phyloP scores from a whole-genome alignment of 495 filamentous ascomycete genomes.

The Neurospora sublineolata region DNA sequence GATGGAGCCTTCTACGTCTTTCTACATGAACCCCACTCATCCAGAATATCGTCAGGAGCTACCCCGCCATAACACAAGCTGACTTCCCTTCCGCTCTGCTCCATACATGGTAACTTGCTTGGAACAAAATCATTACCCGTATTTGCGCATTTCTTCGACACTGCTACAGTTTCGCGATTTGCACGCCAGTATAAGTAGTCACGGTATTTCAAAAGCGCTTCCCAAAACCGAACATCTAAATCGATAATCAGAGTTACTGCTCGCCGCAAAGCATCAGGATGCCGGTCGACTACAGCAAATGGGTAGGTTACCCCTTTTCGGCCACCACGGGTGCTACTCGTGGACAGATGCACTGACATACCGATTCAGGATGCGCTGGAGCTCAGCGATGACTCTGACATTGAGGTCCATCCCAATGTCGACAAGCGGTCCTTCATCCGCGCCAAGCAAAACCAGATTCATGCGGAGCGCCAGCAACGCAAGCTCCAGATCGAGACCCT shows the following conservation, averaged over 20 bases:
- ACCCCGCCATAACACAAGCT: neutral
- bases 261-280: slow-evolving; percentile 37
- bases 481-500: slow-evolving; percentile 80
- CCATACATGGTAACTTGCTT: neutral
- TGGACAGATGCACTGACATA: neutral
- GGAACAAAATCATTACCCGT: neutral
- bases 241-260: neutral
- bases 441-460: slow-evolving; percentile 94
- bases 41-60: neutral
- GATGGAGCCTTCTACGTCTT: neutral
- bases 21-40: neutral
- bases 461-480: slow-evolving; percentile 72
- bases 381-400: slow-evolving; percentile 93
- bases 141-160: neutral
- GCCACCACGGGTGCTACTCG: neutral
- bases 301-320: slow-evolving; percentile 38
- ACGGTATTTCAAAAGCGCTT: neutral
- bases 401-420: slow-evolving; percentile 98
- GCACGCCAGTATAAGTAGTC: neutral
- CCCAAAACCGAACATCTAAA: neutral
- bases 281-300: slow-evolving; percentile 94
- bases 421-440: slow-evolving; percentile 98
- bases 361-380: slow-evolving; percentile 65
- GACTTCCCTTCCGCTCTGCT: neutral
- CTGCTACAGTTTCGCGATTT: neutral